Percentiles rank a stretch among this genome's conserved stretches.
phyloP scores from a whole-genome alignment of 148 eudicot genomes.

The Fagopyrum homotropicum region DNA sequence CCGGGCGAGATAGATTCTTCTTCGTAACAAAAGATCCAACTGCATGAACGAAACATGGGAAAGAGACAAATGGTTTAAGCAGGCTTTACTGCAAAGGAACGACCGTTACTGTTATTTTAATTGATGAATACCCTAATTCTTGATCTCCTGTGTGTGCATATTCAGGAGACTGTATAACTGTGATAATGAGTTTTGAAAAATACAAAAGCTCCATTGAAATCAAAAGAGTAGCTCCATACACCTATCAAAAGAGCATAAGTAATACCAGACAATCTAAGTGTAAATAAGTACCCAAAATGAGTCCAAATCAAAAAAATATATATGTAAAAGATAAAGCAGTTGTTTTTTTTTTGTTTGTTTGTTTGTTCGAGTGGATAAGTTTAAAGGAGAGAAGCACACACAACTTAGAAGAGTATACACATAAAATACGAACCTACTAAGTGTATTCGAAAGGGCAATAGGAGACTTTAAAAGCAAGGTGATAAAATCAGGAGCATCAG shows the following conservation, averaged over 20 bases:
- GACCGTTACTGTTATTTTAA: too few species aligned
- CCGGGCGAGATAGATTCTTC: too few species aligned
- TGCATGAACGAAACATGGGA: too few species aligned
- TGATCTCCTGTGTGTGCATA: too few species aligned
- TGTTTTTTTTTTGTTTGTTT: too few species aligned
- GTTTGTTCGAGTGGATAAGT: neutral
- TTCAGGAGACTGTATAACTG: neutral
- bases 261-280: neutral
- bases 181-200: neutral
- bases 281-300: neutral
- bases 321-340: too few species aligned
- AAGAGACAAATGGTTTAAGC: too few species aligned
- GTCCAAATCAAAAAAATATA: neutral
- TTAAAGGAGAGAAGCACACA: neutral
- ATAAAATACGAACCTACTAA: neutral
- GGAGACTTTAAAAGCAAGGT: neutral
- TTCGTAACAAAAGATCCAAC: too few species aligned
- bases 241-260: neutral
- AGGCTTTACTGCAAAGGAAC: too few species aligned
- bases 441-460: constrained; percentile 1
- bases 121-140: too few species aligned
- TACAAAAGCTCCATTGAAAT: neutral
- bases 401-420: neutral
- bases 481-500: neutral
- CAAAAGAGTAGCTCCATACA: neutral